phyloP scores from a whole-genome alignment of 345 rosid genomes.

The Gossypium sturtianum region DNA sequence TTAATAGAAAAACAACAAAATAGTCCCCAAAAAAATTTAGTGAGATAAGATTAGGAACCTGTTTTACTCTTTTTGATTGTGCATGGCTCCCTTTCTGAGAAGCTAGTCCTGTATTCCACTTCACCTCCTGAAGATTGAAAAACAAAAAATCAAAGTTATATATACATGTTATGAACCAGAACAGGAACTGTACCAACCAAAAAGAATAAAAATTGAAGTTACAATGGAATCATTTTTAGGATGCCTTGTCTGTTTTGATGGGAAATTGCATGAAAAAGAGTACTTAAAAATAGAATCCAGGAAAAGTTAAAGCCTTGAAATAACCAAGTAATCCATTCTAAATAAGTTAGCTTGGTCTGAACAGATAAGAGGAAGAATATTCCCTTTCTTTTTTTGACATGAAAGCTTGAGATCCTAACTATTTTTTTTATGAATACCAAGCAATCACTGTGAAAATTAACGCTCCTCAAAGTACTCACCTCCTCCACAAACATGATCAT shows the following conservation, averaged over 20 bases:
- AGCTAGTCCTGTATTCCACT: conserved; percentile 62
- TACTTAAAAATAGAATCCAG: conserved; percentile 8
- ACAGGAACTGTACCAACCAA: background rate
- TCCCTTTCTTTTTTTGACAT: background rate
- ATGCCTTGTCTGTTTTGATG: background rate
- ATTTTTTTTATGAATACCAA: background rate
- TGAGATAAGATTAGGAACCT: conserved; percentile 34
- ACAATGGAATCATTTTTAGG: background rate
- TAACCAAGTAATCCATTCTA: background rate
- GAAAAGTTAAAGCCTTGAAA: background rate
- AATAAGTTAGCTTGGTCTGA: background rate
- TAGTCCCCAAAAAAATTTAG: background rate
- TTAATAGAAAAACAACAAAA: background rate
- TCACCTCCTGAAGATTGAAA: conserved; percentile 45
- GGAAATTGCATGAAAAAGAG: conserved; percentile 8
- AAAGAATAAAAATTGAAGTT: background rate
- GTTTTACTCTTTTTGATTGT: conserved; percentile 83
- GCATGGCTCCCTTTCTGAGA: conserved; percentile 74
- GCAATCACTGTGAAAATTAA: background rate
- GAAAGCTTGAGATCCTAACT: background rate
- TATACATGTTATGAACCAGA: conserved; percentile 7
- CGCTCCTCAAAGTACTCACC: conserved; percentile 34
- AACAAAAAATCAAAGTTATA: background rate
- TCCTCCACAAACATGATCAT: conserved; percentile 43
- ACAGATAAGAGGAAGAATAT: background rate